Evolutionary conservation across 306 rosid genomes (phyloP).

Genomic region (Trichosanthes truncata): DNA sequence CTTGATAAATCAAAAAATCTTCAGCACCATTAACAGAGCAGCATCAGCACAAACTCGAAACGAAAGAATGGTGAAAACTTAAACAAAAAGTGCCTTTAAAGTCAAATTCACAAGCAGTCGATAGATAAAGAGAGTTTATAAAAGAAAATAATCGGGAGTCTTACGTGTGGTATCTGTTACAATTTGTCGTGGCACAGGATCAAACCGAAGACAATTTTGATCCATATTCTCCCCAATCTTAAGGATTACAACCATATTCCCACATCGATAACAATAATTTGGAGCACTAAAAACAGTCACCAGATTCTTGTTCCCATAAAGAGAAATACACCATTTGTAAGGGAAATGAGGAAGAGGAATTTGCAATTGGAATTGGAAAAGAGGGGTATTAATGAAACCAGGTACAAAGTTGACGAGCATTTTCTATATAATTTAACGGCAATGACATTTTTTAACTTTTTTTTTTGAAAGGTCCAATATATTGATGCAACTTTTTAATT

Average conservation of each 20-base stretch:
- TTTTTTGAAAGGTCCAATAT: too few species aligned
- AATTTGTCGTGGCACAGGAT: constrained; percentile 41
- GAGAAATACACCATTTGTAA: too few species aligned
- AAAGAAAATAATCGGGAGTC: constrained; percentile 47
- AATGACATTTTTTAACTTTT: too few species aligned
- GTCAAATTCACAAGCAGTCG: constrained; percentile 20
- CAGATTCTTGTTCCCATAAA: constrained; percentile 38
- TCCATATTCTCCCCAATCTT: constrained; percentile 45
- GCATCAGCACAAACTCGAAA: not conserved
- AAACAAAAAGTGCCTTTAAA: not conserved
- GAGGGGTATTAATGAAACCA: too few species aligned
- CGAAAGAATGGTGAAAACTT: not conserved
- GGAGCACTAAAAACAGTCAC: constrained; percentile 47
- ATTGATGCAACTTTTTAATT: too few species aligned
- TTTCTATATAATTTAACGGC: too few species aligned
- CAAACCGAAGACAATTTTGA: constrained; percentile 40
- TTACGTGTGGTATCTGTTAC: constrained; percentile 34
- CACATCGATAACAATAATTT: constrained; percentile 4
- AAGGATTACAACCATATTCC: constrained; percentile 46
- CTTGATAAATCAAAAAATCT: not conserved
- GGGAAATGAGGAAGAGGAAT: too few species aligned
- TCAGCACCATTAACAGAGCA: not conserved
- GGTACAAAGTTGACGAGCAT: too few species aligned
- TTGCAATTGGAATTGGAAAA: too few species aligned
- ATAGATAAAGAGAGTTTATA: constrained; percentile 19